Percentiles rank a stretch among this genome's conserved stretches.
Evolutionary conservation across 495 filamentous ascomycete genomes (phyloP).

Genomic region (Penicillium riverlandense): DNA sequence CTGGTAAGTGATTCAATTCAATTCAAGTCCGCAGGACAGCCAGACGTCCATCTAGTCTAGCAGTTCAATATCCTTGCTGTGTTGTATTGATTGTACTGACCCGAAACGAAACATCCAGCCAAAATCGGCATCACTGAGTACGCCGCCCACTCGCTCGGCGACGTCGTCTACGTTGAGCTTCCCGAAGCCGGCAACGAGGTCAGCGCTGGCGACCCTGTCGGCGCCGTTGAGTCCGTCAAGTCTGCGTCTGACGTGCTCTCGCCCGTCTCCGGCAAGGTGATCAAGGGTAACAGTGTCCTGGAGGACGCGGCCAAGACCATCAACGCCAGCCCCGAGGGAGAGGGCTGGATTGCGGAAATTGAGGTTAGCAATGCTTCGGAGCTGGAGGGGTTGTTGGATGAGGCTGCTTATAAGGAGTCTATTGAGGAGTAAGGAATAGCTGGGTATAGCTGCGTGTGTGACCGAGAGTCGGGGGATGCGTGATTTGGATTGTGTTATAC

Average conservation of each 20-base stretch:
- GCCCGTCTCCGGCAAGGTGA: constrained; percentile 70
- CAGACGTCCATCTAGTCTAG: too few species aligned
- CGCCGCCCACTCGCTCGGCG: constrained; percentile 83
- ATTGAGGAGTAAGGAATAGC: constrained; percentile 42
- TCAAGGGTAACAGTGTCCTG: constrained; percentile 60
- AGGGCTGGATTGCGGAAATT: constrained; percentile 91
- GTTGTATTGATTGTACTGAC: not conserved
- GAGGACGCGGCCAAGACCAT: constrained; percentile 80
- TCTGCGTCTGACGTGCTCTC: constrained; percentile 93
- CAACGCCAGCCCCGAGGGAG: constrained; percentile 76
- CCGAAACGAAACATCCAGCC: constrained; percentile 31
- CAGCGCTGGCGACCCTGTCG: constrained; percentile 67
- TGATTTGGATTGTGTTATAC: not conserved
- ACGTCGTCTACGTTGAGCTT: constrained; percentile 96
- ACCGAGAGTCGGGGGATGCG: too few species aligned
- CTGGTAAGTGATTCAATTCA: constrained; percentile 19
- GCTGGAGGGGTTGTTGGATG: constrained; percentile 66
- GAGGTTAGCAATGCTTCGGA: constrained; percentile 63
- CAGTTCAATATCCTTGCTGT: too few species aligned
- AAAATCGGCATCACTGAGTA: constrained; percentile 86
- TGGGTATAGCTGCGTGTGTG: not conserved
- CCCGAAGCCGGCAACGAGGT: constrained; percentile 59
- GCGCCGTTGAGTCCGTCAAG: constrained; percentile 97
- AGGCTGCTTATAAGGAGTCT: constrained; percentile 64
- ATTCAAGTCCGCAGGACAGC: not conserved